phyloP scores from a whole-genome alignment of 371 early-diverging fungal species.

The Mucor velutinosus region DNA sequence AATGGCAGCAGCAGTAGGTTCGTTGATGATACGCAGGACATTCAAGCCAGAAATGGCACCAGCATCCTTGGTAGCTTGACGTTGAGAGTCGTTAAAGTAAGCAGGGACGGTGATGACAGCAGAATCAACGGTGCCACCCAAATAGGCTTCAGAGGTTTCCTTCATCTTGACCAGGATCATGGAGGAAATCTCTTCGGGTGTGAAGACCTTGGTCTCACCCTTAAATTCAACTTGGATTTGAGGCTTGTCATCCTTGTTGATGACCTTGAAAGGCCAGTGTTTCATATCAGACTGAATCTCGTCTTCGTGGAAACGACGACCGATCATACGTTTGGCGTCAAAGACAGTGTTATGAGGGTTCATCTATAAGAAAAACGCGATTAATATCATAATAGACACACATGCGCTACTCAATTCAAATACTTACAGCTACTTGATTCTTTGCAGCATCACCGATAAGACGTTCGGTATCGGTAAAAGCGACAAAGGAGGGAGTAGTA shows the following conservation, averaged over 20 bases:
- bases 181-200: conserved; percentile 94
- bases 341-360: conserved; percentile 92
- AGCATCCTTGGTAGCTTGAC: conserved; percentile 97
- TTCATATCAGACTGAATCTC: conserved; percentile 88
- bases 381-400: neutral
- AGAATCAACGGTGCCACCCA: conserved; percentile 78
- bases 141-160: conserved; percentile 86
- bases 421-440: conserved; percentile 65
- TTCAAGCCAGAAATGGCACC: conserved; percentile 90
- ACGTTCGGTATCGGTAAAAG: conserved; percentile 73
- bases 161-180: conserved; percentile 94
- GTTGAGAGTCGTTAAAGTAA: conserved; percentile 89
- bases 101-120: conserved; percentile 84
- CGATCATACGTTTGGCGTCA: conserved; percentile 96
- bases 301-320: conserved; percentile 86
- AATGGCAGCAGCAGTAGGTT: conserved; percentile 98
- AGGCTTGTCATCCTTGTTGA: conserved; percentile 94
- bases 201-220: conserved; percentile 84
- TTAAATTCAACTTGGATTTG: conserved; percentile 88
- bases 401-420: neutral
- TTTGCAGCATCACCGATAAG: conserved; percentile 85
- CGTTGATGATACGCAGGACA: conserved; percentile 95
- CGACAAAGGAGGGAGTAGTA: conserved; percentile 87
- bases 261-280: conserved; percentile 88
- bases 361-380: conserved; percentile 49